Evolutionary conservation across 306 rosid genomes (phyloP).

Genomic region (Cucumis melo): DNA sequence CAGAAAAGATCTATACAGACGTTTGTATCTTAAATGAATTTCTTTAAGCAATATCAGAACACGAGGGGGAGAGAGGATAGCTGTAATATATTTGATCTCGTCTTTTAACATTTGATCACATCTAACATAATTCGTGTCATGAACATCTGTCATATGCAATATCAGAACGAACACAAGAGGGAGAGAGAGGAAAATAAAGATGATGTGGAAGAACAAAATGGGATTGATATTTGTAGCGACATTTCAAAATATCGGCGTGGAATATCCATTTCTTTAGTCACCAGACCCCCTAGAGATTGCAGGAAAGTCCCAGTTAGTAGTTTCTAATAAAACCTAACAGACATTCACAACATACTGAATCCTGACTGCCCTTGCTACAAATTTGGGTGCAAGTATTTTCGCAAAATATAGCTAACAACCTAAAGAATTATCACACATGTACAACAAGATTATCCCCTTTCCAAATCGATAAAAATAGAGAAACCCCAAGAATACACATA

Average conservation of each 20-base stretch:
- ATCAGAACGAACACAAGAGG: background rate
- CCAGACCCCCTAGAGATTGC: background rate
- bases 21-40: no score
- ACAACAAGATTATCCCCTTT: conserved; percentile 47
- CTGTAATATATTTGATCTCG: no score
- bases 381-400: conserved; percentile 22
- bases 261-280: background rate
- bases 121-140: background rate
- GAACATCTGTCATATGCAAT: background rate
- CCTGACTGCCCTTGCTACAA: conserved; percentile 7
- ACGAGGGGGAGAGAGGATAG: no score
- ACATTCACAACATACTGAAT: background rate
- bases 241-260: background rate
- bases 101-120: background rate
- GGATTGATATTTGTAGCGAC: background rate
- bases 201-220: background rate
- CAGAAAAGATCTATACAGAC: background rate
- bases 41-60: background rate
- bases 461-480: conserved; percentile 23
- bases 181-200: background rate
- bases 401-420: conserved; percentile 52
- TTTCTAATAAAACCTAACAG: background rate
- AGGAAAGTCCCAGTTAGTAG: background rate
- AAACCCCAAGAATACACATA: conserved; percentile 39
- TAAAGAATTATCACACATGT: conserved; percentile 71